phyloP scores from a whole-genome alignment of 345 rosid genomes.

The Rhodomyrtus tomentosa region DNA sequence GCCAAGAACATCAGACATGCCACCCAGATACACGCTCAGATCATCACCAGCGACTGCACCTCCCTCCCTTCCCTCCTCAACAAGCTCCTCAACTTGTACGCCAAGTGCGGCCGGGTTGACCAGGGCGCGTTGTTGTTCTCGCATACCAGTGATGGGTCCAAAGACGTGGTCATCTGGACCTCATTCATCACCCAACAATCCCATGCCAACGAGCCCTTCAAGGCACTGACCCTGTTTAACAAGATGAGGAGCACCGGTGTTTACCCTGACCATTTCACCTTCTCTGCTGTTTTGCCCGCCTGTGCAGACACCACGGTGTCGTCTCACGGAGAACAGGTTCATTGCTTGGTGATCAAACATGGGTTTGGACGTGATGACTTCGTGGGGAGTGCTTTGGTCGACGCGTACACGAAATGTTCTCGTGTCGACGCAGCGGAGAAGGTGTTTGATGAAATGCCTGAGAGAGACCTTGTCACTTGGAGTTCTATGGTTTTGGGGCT shows the following conservation, averaged over 20 bases:
- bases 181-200: slow-evolving; percentile 19
- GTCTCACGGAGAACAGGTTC: slow-evolving; percentile 18
- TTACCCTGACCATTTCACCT: slow-evolving; percentile 21
- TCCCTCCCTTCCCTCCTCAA: slow-evolving; percentile 20
- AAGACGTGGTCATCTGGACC: slow-evolving; percentile 24
- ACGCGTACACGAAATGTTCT: slow-evolving; percentile 21
- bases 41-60: slow-evolving; percentile 11
- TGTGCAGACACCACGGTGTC: slow-evolving; percentile 7
- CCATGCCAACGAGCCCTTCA: slow-evolving; percentile 10
- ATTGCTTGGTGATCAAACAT: slow-evolving; percentile 15
- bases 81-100: slow-evolving; percentile 22
- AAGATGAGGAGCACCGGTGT: slow-evolving; percentile 22
- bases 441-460: slow-evolving; percentile 34
- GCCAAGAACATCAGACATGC: slow-evolving; percentile 15
- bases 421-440: slow-evolving; percentile 12
- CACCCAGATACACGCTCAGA: slow-evolving; percentile 18
- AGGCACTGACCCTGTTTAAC: slow-evolving; percentile 13
- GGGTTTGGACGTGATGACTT: slow-evolving; percentile 10
- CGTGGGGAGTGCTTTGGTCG: slow-evolving; percentile 14
- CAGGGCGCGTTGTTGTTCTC: slow-evolving; percentile 20
- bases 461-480: slow-evolving; percentile 33
- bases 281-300: slow-evolving; percentile 26
- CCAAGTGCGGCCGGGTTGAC: slow-evolving; percentile 13
- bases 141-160: slow-evolving; percentile 1
- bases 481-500: slow-evolving; percentile 31